Conservation (phyloP, 2,329 filamentous ascomycete species). For the Aspergillus nomiae region DNA sequence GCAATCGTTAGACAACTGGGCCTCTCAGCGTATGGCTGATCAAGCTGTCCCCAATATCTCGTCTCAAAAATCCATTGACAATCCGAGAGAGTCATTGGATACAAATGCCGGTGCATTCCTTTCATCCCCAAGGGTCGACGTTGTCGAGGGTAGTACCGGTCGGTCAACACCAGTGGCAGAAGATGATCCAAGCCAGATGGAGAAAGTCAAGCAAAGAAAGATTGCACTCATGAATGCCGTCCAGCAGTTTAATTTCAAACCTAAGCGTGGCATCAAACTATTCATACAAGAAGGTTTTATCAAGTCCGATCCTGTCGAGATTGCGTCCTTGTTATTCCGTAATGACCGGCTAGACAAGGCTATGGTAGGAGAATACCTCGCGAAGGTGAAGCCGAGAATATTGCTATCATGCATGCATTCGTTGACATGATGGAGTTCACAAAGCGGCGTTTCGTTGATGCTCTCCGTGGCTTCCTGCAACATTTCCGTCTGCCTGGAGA, state of each 20-base stretch:
- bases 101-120: slow-evolving; percentile 54
- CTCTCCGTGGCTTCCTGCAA: slow-evolving; percentile 87
- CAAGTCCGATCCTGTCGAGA: slow-evolving; percentile 70
- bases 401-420: slow-evolving; percentile 98
- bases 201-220: slow-evolving; percentile 91
- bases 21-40: slow-evolving; percentile 65
- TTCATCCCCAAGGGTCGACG: slow-evolving; percentile 63
- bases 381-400: slow-evolving; percentile 88
- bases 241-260: slow-evolving; percentile 95
- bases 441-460: slow-evolving; percentile 89
- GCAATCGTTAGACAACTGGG: slow-evolving; percentile 91
- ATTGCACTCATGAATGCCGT: slow-evolving; percentile 88
- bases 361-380: slow-evolving; percentile 89
- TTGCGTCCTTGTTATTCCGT: slow-evolving; percentile 77
- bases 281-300: slow-evolving; percentile 87
- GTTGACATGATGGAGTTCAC: slow-evolving; percentile 94
- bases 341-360: slow-evolving; percentile 89
- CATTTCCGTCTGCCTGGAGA: slow-evolving; percentile 94
- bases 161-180: slow-evolving; percentile 71
- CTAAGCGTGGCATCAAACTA: slow-evolving; percentile 86
- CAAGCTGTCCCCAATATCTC: slow-evolving; percentile 52
- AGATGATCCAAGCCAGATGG: slow-evolving; percentile 91
- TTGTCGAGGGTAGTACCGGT: slow-evolving; percentile 54
- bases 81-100: slow-evolving; percentile 75
- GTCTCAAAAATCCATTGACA: slow-evolving; percentile 57